Percentiles rank a stretch among this genome's conserved stretches.
These are phyloP conservation scores for Castanea mollissima DNA, from an alignment of 306 rosid species.

Conservation along the genomic window DNA sequence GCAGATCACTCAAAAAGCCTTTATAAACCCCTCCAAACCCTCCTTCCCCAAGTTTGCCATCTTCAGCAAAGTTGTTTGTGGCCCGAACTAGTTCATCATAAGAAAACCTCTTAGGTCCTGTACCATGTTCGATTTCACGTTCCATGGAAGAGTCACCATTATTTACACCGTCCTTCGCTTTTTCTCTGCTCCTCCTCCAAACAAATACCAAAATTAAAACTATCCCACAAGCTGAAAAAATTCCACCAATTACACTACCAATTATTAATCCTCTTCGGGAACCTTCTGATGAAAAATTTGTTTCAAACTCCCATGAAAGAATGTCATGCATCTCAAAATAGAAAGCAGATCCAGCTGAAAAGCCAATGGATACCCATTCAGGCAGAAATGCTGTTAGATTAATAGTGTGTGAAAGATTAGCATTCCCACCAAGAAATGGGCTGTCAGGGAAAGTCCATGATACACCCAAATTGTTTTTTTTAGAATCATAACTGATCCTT, in stretches of 20 bases:
- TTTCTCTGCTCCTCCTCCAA: neutral
- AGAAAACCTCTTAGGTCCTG: constrained; percentile 31
- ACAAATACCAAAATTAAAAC: neutral
- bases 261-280: neutral
- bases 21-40: constrained; percentile 48
- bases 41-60: constrained; percentile 39
- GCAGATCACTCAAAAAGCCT: constrained; percentile 28
- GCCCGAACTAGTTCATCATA: constrained; percentile 32
- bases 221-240: neutral
- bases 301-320: neutral
- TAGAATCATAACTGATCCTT: neutral
- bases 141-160: constrained; percentile 6
- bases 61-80: constrained; percentile 32
- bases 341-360: neutral
- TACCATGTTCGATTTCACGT: constrained; percentile 20
- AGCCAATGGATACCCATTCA: constrained; percentile 6
- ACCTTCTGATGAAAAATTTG: neutral
- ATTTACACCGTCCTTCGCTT: neutral
- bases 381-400: neutral
- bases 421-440: neutral
- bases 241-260: neutral
- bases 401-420: neutral
- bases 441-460: neutral
- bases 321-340: neutral
- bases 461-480: neutral